Evolutionary conservation across 441 rosid species (phyloP).

Genomic region (Breynia disticha): DNA sequence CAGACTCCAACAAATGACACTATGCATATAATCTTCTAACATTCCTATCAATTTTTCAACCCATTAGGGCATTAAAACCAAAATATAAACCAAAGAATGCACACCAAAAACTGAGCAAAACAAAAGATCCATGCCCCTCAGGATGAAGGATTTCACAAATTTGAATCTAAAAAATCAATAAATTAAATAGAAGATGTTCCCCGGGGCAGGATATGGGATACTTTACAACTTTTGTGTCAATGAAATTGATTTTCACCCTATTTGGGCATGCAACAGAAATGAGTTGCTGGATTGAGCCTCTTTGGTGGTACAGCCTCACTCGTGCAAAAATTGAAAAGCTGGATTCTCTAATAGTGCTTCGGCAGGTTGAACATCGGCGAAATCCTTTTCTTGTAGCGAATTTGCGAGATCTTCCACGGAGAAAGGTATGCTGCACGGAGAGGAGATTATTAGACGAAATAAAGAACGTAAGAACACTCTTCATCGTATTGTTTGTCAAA

Average conservation of each 20-base stretch:
- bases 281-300: constrained; percentile 12
- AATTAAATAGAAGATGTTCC: constrained; percentile 30
- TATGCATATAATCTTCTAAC: constrained; percentile 14
- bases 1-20: constrained; percentile 27
- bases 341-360: constrained; percentile 80
- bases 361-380: constrained; percentile 73
- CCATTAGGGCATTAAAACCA: constrained; percentile 19
- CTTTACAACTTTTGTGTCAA: constrained; percentile 28
- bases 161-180: constrained; percentile 23
- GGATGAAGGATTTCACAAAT: constrained; percentile 28
- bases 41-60: constrained; percentile 20
- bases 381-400: constrained; percentile 80
- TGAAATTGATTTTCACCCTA: constrained; percentile 12
- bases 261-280: constrained; percentile 10
- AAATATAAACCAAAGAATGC: constrained; percentile 14
- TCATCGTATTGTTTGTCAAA: neutral
- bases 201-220: constrained; percentile 17
- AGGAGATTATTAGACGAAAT: constrained; percentile 13
- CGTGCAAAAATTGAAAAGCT: constrained; percentile 80
- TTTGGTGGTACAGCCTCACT: constrained; percentile 25
- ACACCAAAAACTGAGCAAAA: constrained; percentile 19
- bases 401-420: constrained; percentile 81
- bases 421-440: constrained; percentile 81
- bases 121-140: constrained; percentile 21
- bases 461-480: neutral